Evolutionary conservation across 169 alveolate species (phyloP), one percentile per base, ranked within the genome.

Genomic region (Plasmodium knowlesi): DNA sequence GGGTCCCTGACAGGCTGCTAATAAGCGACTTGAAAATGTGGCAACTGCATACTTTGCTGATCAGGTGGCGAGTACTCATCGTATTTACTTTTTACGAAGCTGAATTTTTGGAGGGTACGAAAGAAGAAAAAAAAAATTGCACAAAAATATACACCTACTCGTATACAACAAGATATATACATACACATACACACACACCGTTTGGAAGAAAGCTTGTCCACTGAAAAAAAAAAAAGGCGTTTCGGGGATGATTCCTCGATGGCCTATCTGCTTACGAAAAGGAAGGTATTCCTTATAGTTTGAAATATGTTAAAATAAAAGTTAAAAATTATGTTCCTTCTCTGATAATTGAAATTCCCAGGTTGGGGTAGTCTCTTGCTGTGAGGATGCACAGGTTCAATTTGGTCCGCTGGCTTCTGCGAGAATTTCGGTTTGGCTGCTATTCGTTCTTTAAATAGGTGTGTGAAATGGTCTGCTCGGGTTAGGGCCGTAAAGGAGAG

Each of bases 381-480:
- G 73, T 89, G 94, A 22, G 81, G 71, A 57, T 12, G 89, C 50
- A 50, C 61, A 37, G 83, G 28, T 54, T 57, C 28, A 57, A 79
- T 89, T 16, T 89, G 83, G 19, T 19, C 54, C 41, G 37, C 50
- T 41, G 83, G 34, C 25, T 89, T 89, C 39, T 79, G 67, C 39
- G 94, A 89, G 53, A 57, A 79, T 39, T 79, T 89, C 2, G 94
- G 94, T 89, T 89, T 89, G 70, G 94, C 94, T 79, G 83, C 41
- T 79, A 89, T 89, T 79, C 94, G 80, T 37, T 89, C 94, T 89
- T 89, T 89, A 80, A 89, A 89, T 41, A 89, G 30, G 25, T 41
- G 57, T 78, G 67, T 37, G 82, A 89, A 89, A 10, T 53, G 74
- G 34, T 89, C 94, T 89, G 79, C 67, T 61, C 5, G 76, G 76